Evolutionary conservation across 805 yeast species (phyloP), one percentile per base, ranked within the genome.

Genomic region (Suhomyces xylopsoci): DNA sequence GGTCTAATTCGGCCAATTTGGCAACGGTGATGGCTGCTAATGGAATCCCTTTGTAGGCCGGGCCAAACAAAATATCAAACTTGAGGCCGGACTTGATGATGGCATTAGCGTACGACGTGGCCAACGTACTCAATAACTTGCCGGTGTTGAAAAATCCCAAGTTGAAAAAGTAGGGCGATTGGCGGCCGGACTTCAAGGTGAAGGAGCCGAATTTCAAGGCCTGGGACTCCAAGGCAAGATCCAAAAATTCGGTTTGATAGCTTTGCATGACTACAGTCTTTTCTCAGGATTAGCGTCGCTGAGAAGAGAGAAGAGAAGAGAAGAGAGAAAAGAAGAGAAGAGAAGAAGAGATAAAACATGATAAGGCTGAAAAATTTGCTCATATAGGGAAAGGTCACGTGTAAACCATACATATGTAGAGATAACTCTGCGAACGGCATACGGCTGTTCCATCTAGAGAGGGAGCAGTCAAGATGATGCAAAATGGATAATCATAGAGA

Each of bases 11-110:
- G 36, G 93, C 94, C 55, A 94, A 79, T 70, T 94, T 93, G 53
- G 94, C 93, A 54, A 88, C 90, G 14, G 97, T 90, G 56, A 93
- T 81, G 4, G 98, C 96, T 50, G 96, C 96, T 52, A 93, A 79
- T 20, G 99, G 96, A 62, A 93, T 93, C 17, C 99, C 99, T 74
- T 94, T 94, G 74, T 93, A 93, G 26, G 99, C 99, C 9, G 99
- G 99, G 7, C 99, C 99, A 65, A 93, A 93, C 51, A 93, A 75
- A 43, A 94, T 84, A 64, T 93, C 98, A 62, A 93, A 92, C 67
- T 91, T 86, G 48, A 93, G 65, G 5, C 87, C 93, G 0, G 93
- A 81, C 47, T 81, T 84, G 60, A 92, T 84, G 59, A 93, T 93
- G 26, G 97, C 88, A 53, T 82, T 80, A 28, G 99, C 98, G 66